Base-by-base conservation (phyloP, 306 rosid genomes). In the Dalbergia cultrata region DNA sequence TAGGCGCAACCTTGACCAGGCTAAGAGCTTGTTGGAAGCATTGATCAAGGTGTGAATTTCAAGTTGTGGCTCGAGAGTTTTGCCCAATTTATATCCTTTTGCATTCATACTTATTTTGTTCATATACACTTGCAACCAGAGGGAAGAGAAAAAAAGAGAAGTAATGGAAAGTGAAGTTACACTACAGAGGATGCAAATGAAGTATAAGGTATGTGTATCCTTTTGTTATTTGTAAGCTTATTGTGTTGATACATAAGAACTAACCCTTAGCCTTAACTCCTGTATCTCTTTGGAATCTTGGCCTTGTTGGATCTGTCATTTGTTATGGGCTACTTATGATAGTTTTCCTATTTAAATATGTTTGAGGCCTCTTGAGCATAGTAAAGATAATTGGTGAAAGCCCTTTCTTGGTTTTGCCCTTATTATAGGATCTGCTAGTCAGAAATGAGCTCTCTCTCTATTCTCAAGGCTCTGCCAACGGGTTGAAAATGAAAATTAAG, bases 1-100 rank as follows among this genome's bases (percentile, higher is more conserved):
- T 56, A 87, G 98, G 87, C 98, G 98, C 88, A 94, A 94, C 89
- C 93, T 94, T 68, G 97, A 94, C 82, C 98, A 94, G 88, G 98
- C 98, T 49, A 94, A 94, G 90, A 90, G 93, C 83, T 81, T 94
- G 72, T 73, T 94, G 83, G 98, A 94, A 71, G 89, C 98, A 69
- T 86, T 94, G 85, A 94, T 94, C 70, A 90, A 92, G 98, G 98
- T 94, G 16, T 52, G 78, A 77, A 68, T 82, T 80, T 54, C 66
- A 76, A 57, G 66, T 33, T 53, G 53, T 65, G 12, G 76, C 53
- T 47, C 9, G 16, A 47, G 72, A 76, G 80, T 63, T 56, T 65
- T 83, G 2, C 77, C 16, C n/a, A 53, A 53, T 72, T 60, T 14
- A n/a, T 68, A 77, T 76, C 43, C 45, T 64, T 56, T 75, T 80